Evolutionary conservation across 1,284 basidiomycete genomes (phyloP), one percentile per base, ranked within the genome.

Genomic region (Nidula niveotomentosa): DNA sequence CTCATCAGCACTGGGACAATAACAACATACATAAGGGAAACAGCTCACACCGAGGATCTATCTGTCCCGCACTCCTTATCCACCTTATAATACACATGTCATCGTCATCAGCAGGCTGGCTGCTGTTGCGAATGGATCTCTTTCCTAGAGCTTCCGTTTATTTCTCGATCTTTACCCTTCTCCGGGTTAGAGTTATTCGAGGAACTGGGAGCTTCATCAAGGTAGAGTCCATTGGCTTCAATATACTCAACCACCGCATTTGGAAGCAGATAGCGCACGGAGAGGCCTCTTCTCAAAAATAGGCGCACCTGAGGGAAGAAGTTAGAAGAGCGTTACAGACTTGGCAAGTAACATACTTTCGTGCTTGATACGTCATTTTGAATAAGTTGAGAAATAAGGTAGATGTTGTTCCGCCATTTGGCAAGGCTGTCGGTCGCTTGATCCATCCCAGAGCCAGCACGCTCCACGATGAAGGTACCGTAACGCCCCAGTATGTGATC

Each of bases 361-460:
- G 95, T 97, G 56, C 91, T 94, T 13, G 94, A 96, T 49, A 99
- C 96, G 69, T 99, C 96, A 71, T 99, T 99, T 73, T 98, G 95
- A 62, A 99, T 98, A 53, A 98, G 85, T 72, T 99, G 96, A 55
- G 93, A 90, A 65, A 97, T 91, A 61, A 98, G 87, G 68, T 94
- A 88, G 60, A 99, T 95, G 70, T 98, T 99, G 67, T 88, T 81
- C 55, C 91, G 79, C 90, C 90, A 93, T 56, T 85, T 83, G 43
- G 88, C 84, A 62, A 92, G 79, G 63, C 74, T 81, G 64, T 91
- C 90, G 39, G 85, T 88, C 13, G 90, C 90, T 65, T 90, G 88
- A 57, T 90, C 88, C 71, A 98, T 91, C 65, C 94, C 94, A 6
- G 95, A 92, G 17, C 96, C 96, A 3, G 95, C 92, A 48, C 96